Evolutionary conservation across 805 yeast species (phyloP).

Genomic region (Yamadazyma tumulicola): DNA sequence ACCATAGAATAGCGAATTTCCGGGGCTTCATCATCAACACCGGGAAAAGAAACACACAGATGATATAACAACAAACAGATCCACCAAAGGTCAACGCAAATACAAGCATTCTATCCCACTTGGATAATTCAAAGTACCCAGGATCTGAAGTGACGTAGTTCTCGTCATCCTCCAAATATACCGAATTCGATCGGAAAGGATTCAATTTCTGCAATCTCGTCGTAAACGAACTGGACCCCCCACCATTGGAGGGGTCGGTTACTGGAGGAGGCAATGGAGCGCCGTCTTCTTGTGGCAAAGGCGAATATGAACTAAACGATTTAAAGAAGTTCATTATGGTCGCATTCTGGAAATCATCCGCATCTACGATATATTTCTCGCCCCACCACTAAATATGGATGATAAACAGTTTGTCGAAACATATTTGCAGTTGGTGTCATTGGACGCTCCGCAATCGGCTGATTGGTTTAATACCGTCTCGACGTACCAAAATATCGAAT

Average conservation of each 20-base stretch:
- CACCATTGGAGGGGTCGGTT: conserved; percentile 19
- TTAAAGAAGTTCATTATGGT: conserved; percentile 37
- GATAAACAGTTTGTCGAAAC: conserved; percentile 48
- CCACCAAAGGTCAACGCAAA: conserved; percentile 44
- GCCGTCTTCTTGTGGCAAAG: conserved; percentile 31
- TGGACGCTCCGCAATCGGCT: conserved; percentile 37
- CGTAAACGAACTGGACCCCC: conserved; percentile 17
- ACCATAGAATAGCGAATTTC: conserved; percentile 47
- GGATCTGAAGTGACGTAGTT: conserved; percentile 43
- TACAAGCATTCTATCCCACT: conserved; percentile 46
- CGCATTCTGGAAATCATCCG: no score
- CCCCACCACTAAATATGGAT: conserved; percentile 8
- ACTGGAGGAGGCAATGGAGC: conserved; percentile 38
- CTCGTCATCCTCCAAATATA: conserved; percentile 40
- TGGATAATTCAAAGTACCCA: conserved; percentile 40
- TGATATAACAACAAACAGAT: conserved; percentile 36
- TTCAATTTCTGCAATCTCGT: conserved; percentile 32
- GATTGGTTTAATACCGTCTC: conserved; percentile 30
- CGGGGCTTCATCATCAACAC: conserved; percentile 40
- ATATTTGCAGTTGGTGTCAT: conserved; percentile 45
- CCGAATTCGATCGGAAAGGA: conserved; percentile 36
- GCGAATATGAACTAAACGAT: conserved; percentile 27
- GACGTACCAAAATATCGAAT: conserved; percentile 25
- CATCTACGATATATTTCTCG: no score
- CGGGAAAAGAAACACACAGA: conserved; percentile 43